These are phyloP conservation scores for Linum lewisii DNA, from an alignment of 345 rosid species.

Conservation along the genomic window DNA sequence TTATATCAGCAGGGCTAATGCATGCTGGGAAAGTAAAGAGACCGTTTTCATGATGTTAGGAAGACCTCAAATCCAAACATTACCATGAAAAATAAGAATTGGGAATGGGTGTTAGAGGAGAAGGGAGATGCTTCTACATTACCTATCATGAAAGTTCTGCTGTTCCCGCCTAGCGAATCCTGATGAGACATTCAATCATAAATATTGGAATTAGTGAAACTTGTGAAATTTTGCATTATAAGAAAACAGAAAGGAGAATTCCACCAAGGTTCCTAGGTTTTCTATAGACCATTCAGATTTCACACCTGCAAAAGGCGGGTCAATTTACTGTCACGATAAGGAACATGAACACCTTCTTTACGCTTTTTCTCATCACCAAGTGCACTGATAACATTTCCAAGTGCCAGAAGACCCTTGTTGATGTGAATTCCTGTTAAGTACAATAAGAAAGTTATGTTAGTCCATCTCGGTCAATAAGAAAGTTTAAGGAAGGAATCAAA, in stretches of 20 bases:
- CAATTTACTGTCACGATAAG: constrained; percentile 96
- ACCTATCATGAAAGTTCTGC: constrained; percentile 99
- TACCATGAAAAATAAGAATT: background rate
- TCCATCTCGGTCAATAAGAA: constrained; percentile 12
- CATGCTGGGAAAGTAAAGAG: constrained; percentile 26
- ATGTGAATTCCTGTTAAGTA: constrained; percentile 78
- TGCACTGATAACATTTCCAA: constrained; percentile 97
- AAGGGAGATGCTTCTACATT: constrained; percentile 8
- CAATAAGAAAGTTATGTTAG: constrained; percentile 15
- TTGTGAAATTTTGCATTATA: too few relatives aligned
- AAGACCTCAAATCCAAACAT: too few relatives aligned
- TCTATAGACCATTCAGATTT: too few relatives aligned
- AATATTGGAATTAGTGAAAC: too few relatives aligned
- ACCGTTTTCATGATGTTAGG: constrained; percentile 13
- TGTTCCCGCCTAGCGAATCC: constrained; percentile 99
- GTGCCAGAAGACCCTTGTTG: constrained; percentile 96
- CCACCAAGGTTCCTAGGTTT: too few relatives aligned
- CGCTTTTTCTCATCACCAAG: constrained; percentile 98
- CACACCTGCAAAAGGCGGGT: constrained; percentile 94
- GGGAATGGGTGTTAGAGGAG: background rate
- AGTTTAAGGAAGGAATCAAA: constrained; percentile 18
- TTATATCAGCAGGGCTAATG: constrained; percentile 10
- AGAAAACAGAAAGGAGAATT: too few relatives aligned
- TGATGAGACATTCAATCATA: constrained; percentile 19
- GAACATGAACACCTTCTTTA: constrained; percentile 86